Base-by-base conservation (phyloP, 169 alveolate genomes). In the Babesia bigemina region DNA sequence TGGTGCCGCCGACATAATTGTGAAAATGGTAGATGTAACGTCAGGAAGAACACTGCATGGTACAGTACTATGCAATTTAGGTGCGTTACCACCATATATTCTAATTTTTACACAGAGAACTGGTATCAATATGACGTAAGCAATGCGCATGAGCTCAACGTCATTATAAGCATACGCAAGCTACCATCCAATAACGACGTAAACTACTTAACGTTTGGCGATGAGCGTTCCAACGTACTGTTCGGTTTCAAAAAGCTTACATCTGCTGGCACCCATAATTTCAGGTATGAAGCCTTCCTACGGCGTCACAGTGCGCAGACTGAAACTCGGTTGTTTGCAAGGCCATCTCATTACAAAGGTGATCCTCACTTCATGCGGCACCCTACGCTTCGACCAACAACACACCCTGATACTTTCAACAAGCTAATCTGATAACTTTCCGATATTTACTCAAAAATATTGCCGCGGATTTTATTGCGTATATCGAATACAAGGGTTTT, bases 201-300 rank as follows among this genome's bases (percentile, higher is more conserved):
- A 36, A 10, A 60, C 67, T 83, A 83, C 50, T 33, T 83, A 48
- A 60, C 70, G 48, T 29, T 83, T 19, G 84, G 52, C 4, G 67
- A 75, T 39, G 65, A 66, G 17, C 14, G 44, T 19, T 66, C 90
- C 6, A 60, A 75, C 36, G 66, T 66, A 16, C 56, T 83, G 10
- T 83, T 75, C 26, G 90, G 90, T 19, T 83, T 71, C 63, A 83
- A 75, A 53, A 81, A 81, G 56, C 48, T 81, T 2, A 39, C 73
- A n/a, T 13, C 47, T 16, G 45, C 44, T 22, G 79, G 78, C 8
- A 33, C n/a, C 17, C 59, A 71, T 79, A 0, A 70, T 0, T 71
- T 81, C 63, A 81, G 81, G 84, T 72, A 81, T 48, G 71, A 19
- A n/a, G 17, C 24, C 11, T 22, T 11, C 10, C 4, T 14, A 22